Base-by-base conservation (phyloP, 2,329 filamentous ascomycete genomes). In the Orbilia brochopaga region DNA sequence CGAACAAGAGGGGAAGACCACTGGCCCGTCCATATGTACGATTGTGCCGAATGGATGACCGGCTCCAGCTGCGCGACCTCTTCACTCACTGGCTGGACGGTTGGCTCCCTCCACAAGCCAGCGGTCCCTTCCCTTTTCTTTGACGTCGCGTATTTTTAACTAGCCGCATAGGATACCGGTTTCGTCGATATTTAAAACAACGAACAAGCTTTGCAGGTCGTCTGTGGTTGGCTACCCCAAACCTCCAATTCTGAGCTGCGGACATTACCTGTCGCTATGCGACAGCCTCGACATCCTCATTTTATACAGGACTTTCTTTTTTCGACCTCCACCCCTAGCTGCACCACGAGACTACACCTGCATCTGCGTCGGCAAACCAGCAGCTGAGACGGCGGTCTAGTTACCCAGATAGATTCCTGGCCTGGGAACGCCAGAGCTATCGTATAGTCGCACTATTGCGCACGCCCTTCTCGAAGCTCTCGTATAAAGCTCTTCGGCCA, bases 281-380 rank as follows among this genome's bases (percentile, higher is more conserved):
- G 37, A 72, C 64, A 72, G 60, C 44, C 60, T 65, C 60, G 35
- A 61, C 60, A 72, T 72, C 60, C 67, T 65, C 67, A 52, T 70
- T 70, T 64, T 72, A 72, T 65, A 65, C 60, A 30, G 48, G 60
- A 65, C 67, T 72, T 72, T 65, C 60, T 72, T 63, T 72, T 70
- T 65, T 65, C 50, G 54, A 51, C 40, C 50, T 54, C 42, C 60
- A 35, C 59, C 55, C 65, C 60, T 51, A 61, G 55, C 53, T 52
- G 60, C 59, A 70, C 58, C 59, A 64, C 66, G 59, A 70, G 66
- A 64, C 66, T 53, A 55, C 57, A 70, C 50, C 65, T 62, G 65
- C 66, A 70, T 44, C 60, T 60, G 60, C 51, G 52, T 59, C 67
- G 67, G 60, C 60, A 65, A 65, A 61, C 53, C 60, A 72, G 60